Conservation (phyloP, 202 grass and related monocot species). For the Elaeis oleifera region DNA sequence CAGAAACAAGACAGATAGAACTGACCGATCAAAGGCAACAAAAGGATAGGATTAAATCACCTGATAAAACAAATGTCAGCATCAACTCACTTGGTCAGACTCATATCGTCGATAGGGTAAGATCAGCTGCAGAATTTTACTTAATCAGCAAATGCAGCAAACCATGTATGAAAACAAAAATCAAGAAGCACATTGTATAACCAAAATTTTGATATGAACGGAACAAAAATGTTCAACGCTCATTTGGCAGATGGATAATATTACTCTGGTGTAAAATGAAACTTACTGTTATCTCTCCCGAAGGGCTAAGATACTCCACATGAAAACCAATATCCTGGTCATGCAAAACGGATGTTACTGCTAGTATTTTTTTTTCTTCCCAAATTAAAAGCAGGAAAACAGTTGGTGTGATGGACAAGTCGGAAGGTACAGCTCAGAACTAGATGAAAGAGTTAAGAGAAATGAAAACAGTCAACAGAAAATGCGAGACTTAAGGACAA, state of each 20-base stretch:
- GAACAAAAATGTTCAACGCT: no score
- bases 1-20: constrained; percentile 1
- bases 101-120: constrained; percentile 79
- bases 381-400: not conserved
- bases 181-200: no score
- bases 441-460: no score
- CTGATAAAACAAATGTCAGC: not conserved
- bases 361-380: not conserved
- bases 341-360: constrained; percentile 16
- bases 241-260: no score
- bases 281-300: constrained; percentile 78
- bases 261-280: constrained; percentile 1
- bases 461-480: no score
- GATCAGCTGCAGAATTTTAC: constrained; percentile 53
- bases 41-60: not conserved
- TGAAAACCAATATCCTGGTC: constrained; percentile 95
- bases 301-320: constrained; percentile 76
- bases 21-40: constrained; percentile 5
- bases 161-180: no score
- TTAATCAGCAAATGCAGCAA: no score
- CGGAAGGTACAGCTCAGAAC: no score
- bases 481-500: no score
- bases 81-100: constrained; percentile 65
- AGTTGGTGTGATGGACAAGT: no score
- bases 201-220: not conserved